These are phyloP conservation scores for Myxozyma mucilagina DNA, from an alignment of 805 yeast species.

Conservation along the genomic window DNA sequence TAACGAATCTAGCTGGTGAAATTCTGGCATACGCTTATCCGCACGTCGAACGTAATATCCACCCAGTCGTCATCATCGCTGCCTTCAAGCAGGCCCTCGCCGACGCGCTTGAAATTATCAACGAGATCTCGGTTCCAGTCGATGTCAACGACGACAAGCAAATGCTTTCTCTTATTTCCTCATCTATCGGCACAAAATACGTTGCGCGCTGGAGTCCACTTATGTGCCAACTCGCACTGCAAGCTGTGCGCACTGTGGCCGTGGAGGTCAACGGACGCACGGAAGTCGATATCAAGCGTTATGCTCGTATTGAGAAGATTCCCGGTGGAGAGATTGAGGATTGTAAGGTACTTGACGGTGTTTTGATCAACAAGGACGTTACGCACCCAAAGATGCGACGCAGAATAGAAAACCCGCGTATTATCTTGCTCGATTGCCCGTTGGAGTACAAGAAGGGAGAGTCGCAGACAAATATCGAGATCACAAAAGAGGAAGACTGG, in stretches of 20 bases:
- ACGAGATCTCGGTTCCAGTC: constrained; percentile 77
- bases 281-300: constrained; percentile 91
- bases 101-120: constrained; percentile 87
- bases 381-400: constrained; percentile 99
- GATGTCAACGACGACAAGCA: constrained; percentile 82
- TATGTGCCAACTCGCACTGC: constrained; percentile 86
- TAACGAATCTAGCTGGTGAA: constrained; percentile 69
- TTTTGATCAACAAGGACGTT: constrained; percentile 91
- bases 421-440: constrained; percentile 90
- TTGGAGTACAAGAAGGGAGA: constrained; percentile 98
- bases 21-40: constrained; percentile 94
- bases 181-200: constrained; percentile 95
- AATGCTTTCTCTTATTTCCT: constrained; percentile 79
- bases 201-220: constrained; percentile 84
- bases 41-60: constrained; percentile 86
- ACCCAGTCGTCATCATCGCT: constrained; percentile 93
- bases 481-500: constrained; percentile 96
- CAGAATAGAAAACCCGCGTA: constrained; percentile 80
- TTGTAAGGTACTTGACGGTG: constrained; percentile 84
- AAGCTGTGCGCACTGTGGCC: constrained; percentile 82
- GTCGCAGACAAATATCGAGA: constrained; percentile 96
- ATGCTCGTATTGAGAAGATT: constrained; percentile 89
- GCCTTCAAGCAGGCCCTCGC: constrained; percentile 87
- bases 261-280: constrained; percentile 53
- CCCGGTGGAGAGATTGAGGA: constrained; percentile 98